Evolutionary conservation across 768 basidiomycete genomes (phyloP), one percentile per base, ranked within the genome.

Genomic region (Xerocomus brunneocitrinus): DNA sequence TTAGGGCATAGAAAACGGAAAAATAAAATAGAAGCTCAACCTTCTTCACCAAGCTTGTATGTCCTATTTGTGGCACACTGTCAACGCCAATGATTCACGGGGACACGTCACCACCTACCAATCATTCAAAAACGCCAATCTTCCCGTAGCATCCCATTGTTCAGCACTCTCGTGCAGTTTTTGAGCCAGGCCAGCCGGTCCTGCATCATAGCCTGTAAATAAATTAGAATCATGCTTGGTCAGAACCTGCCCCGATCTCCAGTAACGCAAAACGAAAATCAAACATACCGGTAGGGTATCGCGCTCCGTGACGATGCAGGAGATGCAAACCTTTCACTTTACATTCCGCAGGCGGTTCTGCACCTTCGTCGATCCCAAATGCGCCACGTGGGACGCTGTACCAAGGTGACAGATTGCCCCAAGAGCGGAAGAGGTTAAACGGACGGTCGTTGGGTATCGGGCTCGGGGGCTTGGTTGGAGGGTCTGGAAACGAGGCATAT

Each of bases 401-500:
- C 91, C 91, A 93, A 10, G 91, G 91, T 1, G 86, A 85, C 39
- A 91, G 67, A 62, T 91, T 92, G 1, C 91, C 91, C 91, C 91
- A 93, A 40, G 81, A 79, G 65, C 76, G 80, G 70, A 91, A 82
- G 41, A 92, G 61, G 62, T 86, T 80, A 58, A 89, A 91, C 9
- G 73, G 53, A 34, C 67, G 67, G 16, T 71, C 67, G 4, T 10
- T 19, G n/a, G 59, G 45, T 43, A 53, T 52, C 24, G 47, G 48
- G 44, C 2, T 45, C 38, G 35, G 52, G 49, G 4, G 24, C 2
- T n/a, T n/a, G 3, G 8, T 36, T 25, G 24, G 30, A 31, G 43
- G 4, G 34, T 49, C 62, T 19, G 60, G 60, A 56, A 78, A 52
- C 1, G 56, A 32, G 6, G 47, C 8, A 4, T 65, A 54, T 4